phyloP scores from a whole-genome alignment of 2,329 filamentous ascomycete genomes.

The Ceratocystiopsis sp. region DNA sequence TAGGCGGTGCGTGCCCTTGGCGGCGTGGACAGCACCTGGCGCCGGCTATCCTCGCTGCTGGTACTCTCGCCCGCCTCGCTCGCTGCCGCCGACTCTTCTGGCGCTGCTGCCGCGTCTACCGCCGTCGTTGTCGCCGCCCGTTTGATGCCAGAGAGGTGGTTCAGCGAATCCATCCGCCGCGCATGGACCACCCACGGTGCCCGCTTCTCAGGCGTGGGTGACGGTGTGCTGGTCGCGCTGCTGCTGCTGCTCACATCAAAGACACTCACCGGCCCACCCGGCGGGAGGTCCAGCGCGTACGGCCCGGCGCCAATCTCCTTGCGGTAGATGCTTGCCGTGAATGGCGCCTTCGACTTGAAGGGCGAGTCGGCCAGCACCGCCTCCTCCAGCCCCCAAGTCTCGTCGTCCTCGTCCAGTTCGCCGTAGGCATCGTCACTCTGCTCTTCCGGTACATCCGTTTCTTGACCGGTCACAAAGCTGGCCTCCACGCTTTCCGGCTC shows the following conservation, averaged over 20 bases:
- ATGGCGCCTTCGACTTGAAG: constrained; percentile 2
- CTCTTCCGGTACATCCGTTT: background rate
- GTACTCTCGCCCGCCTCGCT: background rate
- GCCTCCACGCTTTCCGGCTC: too few species aligned
- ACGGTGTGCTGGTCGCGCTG: background rate
- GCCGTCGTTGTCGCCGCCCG: constrained; percentile 3
- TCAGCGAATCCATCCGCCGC: too few species aligned
- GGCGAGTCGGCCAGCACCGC: constrained; percentile 1
- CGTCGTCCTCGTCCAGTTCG: background rate
- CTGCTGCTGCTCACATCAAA: too few species aligned
- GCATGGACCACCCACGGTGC: too few species aligned
- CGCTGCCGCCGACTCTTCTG: background rate
- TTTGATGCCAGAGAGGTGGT: background rate
- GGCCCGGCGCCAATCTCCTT: constrained; percentile 10
- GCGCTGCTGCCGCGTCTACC: background rate
- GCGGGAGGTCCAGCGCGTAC: constrained; percentile 4
- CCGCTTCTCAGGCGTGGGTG: too few species aligned
- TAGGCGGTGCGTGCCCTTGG: background rate
- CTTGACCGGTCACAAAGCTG: too few species aligned
- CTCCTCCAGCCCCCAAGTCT: background rate
- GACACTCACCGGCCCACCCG: background rate
- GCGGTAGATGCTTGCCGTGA: constrained; percentile 10
- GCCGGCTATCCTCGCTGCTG: background rate
- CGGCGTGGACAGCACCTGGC: background rate
- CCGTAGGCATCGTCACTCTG: background rate